phyloP scores from a whole-genome alignment of 768 basidiomycete species.

The Amanita rubescens region DNA sequence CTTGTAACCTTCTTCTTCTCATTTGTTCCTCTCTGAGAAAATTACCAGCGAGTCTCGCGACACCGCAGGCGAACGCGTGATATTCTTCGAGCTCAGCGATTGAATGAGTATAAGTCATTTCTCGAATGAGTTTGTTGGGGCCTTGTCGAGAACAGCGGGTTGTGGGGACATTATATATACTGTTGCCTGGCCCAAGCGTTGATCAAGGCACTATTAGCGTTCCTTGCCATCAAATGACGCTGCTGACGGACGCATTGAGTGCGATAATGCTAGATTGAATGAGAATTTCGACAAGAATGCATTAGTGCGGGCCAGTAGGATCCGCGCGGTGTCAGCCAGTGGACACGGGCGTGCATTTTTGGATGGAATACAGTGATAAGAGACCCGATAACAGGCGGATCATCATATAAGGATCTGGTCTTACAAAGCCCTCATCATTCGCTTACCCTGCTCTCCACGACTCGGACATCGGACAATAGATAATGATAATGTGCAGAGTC shows the following conservation, averaged over 20 bases:
- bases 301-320: background rate
- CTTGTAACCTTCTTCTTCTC: conserved; percentile 12
- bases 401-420: background rate
- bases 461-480: background rate
- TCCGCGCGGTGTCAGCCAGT: background rate
- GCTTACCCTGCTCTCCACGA: background rate
- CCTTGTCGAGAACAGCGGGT: background rate
- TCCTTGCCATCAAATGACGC: too few relatives aligned
- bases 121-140: background rate
- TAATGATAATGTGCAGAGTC: too few relatives aligned
- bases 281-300: background rate
- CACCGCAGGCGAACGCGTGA: conserved; percentile 14
- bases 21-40: conserved; percentile 16
- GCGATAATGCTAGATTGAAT: background rate
- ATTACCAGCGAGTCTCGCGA: conserved; percentile 14
- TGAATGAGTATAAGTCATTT: conserved; percentile 12
- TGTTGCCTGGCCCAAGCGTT: background rate
- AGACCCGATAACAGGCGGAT: background rate
- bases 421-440: background rate
- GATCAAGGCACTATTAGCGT: background rate
- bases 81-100: conserved; percentile 11
- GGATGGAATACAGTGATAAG: background rate
- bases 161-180: conserved; percentile 1
- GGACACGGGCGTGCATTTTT: background rate
- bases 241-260: background rate